phyloP scores from a whole-genome alignment of 306 rosid species.

The Castanea crenata region DNA sequence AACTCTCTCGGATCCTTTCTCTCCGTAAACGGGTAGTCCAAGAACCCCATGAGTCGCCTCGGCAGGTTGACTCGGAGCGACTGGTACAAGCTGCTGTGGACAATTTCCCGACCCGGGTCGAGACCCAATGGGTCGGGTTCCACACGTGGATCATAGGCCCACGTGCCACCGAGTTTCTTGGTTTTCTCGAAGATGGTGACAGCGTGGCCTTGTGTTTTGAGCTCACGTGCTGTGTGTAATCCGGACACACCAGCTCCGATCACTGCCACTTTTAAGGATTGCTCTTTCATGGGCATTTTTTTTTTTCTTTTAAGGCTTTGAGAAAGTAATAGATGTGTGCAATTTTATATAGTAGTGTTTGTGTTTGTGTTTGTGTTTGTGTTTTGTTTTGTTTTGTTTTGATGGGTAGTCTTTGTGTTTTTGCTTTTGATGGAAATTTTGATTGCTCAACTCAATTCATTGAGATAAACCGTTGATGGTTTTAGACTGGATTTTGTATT shows the following conservation, averaged over 20 bases:
- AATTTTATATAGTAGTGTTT: too few species aligned
- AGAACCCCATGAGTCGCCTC: slow-evolving; percentile 37
- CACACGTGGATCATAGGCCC: slow-evolving; percentile 30
- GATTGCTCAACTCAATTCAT: too few species aligned
- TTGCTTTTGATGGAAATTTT: too few species aligned
- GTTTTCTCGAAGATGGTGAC: slow-evolving; percentile 34
- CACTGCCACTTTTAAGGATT: slow-evolving; percentile 20
- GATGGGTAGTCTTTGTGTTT: too few species aligned
- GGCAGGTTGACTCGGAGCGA: slow-evolving; percentile 40
- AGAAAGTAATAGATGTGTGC: too few species aligned
- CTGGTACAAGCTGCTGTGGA: slow-evolving; percentile 36
- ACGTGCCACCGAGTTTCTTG: slow-evolving; percentile 34
- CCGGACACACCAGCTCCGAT: slow-evolving; percentile 40
- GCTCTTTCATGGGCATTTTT: background rate
- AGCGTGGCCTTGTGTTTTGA: slow-evolving; percentile 27
- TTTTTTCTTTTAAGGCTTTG: background rate
- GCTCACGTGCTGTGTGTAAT: slow-evolving; percentile 35
- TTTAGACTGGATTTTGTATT: too few species aligned
- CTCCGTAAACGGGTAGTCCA: slow-evolving; percentile 35
- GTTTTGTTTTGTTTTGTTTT: too few species aligned
- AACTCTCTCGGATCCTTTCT: slow-evolving; percentile 41
- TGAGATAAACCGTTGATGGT: too few species aligned
- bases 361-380: too few species aligned
- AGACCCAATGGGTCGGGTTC: slow-evolving; percentile 35
- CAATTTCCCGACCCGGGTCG: slow-evolving; percentile 18